Conservation (phyloP, 75 land plant species). For the Picea glauca region DNA sequence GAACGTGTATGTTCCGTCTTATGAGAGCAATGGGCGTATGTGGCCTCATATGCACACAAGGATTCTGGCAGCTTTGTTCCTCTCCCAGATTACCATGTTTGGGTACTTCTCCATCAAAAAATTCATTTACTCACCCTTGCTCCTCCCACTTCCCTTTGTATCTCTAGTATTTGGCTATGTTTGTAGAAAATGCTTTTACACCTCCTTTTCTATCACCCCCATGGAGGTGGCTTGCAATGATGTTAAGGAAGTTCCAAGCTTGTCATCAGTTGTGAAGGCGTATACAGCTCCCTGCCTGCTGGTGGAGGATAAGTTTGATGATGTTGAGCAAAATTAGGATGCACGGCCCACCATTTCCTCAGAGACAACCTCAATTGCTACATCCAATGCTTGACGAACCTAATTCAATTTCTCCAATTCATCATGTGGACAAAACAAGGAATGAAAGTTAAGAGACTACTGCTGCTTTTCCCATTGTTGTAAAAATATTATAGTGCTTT, state of each 20-base stretch:
- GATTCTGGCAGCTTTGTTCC: constrained; percentile 57
- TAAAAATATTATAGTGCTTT: neutral
- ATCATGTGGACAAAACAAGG: neutral
- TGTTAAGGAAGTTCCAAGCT: constrained; percentile 44
- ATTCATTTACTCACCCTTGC: constrained; percentile 43
- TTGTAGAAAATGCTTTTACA: constrained; percentile 32
- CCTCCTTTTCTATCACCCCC: constrained; percentile 40
- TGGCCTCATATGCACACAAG: constrained; percentile 90
- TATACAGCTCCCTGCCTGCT: constrained; percentile 63
- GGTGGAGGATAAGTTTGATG: constrained; percentile 44
- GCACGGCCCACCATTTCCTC: constrained; percentile 8
- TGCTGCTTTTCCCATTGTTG: neutral
- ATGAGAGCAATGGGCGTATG: constrained; percentile 86
- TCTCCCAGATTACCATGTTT: constrained; percentile 80
- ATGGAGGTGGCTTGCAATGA: constrained; percentile 60
- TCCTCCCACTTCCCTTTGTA: constrained; percentile 52
- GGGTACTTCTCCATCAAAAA: constrained; percentile 79
- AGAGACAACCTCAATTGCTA: no score
- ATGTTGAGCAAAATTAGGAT: constrained; percentile 56
- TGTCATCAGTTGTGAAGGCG: constrained; percentile 42
- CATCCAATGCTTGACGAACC: no score
- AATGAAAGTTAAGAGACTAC: neutral
- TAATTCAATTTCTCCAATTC: no score
- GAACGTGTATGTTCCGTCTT: constrained; percentile 77
- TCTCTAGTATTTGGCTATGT: constrained; percentile 54